phyloP scores from a whole-genome alignment of 768 basidiomycete species.

The Leccinum truebloodii region DNA sequence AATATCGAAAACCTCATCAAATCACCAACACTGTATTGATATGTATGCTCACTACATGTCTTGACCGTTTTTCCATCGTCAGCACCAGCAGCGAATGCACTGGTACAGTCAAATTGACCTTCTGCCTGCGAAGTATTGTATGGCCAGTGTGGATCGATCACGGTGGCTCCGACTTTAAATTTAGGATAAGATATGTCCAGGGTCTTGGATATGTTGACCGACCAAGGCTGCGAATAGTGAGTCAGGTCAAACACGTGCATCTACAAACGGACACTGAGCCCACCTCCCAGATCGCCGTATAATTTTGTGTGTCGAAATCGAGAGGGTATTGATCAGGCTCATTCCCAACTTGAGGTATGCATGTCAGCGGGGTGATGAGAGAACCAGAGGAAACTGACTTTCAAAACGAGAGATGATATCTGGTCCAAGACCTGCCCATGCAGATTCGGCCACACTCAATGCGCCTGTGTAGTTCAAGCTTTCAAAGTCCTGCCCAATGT shows the following conservation, averaged over 20 bases:
- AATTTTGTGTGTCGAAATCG: conserved; percentile 36
- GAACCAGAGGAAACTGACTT: conserved; percentile 31
- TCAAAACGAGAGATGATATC: conserved; percentile 44
- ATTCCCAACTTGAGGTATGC: conserved; percentile 43
- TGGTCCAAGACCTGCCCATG: conserved; percentile 38
- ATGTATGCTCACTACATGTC: conserved; percentile 54
- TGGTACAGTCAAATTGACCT: conserved; percentile 46
- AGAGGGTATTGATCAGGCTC: conserved; percentile 53
- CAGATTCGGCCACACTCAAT: conserved; percentile 43
- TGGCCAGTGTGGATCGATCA: conserved; percentile 52
- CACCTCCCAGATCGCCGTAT: conserved; percentile 48
- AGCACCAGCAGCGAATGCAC: conserved; percentile 48
- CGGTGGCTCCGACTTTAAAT: conserved; percentile 52
- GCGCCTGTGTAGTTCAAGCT: conserved; percentile 46
- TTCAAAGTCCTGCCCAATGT: conserved; percentile 41
- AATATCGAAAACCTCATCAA: background rate
- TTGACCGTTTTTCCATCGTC: conserved; percentile 42
- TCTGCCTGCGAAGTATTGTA: conserved; percentile 42
- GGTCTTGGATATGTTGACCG: conserved; percentile 46
- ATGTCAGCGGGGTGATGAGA: background rate
- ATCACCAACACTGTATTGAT: conserved; percentile 49
- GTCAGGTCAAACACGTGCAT: background rate
- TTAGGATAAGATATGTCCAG: conserved; percentile 39
- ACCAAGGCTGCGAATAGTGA: conserved; percentile 41
- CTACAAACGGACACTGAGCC: conserved; percentile 3